Evolutionary conservation across 345 rosid species (phyloP).

Genomic region (Conringia planisiliqua): DNA sequence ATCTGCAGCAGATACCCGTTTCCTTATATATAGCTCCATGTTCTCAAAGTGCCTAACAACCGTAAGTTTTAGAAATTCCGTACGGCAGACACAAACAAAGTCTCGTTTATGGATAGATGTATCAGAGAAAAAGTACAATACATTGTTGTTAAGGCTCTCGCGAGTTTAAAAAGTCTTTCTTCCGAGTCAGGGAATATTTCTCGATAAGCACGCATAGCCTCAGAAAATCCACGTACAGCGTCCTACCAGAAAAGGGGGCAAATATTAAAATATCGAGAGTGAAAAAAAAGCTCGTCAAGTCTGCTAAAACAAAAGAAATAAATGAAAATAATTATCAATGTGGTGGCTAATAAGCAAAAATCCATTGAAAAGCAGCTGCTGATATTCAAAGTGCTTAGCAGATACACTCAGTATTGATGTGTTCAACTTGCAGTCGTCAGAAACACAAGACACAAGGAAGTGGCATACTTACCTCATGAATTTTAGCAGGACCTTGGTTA

Average conservation of each 20-base stretch:
- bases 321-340: conserved; percentile 11
- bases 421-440: conserved; percentile 1
- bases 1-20: conserved; percentile 51
- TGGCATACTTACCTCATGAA: conserved; percentile 56
- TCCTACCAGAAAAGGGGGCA: conserved; percentile 40
- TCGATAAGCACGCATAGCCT: conserved; percentile 86
- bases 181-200: conserved; percentile 97
- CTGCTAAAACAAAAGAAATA: conserved; percentile 1
- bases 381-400: conserved; percentile 1
- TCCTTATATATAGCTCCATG: conserved; percentile 52
- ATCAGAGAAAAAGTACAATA: conserved; percentile 29
- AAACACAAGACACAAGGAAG: conserved; percentile 10
- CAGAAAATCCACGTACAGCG: conserved; percentile 76
- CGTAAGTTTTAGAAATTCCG: conserved; percentile 8
- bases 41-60: conserved; percentile 71
- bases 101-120: not conserved
- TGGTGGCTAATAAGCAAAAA: not conserved
- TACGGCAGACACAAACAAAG: conserved; percentile 16
- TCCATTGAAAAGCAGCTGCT: not conserved
- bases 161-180: conserved; percentile 70
- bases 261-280: not conserved
- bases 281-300: conserved; percentile 2
- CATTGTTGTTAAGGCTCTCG: conserved; percentile 67
- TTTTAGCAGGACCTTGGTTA: conserved; percentile 35
- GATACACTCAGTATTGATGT: conserved; percentile 1